Evolutionary conservation across 345 rosid species (phyloP), one percentile per base, ranked within the genome.

Genomic region (Erodium maritimum): DNA sequence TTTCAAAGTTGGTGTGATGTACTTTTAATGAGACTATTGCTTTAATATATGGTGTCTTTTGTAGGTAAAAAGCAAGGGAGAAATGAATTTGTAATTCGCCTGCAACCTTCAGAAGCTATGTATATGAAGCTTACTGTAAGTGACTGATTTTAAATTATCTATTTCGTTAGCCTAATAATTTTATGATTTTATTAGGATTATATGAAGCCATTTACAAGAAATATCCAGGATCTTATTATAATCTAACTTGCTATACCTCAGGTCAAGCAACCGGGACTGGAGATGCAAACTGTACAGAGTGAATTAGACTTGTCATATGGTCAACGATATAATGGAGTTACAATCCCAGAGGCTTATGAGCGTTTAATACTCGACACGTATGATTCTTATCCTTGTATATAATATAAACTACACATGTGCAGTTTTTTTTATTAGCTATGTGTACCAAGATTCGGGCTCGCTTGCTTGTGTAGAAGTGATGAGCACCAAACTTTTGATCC

Each of bases 291-390:
- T 0, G 91, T 73, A 62, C 99, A 93, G 74, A 89, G 99, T 69
- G 99, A 93, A 76, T 86, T 93, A 37, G 99, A 93, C 77, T 75
- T 93, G 71, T 93, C 99, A 20, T 93, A 93, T 53, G 56, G 81
- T 68, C 97, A 93, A 61, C 99, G 97, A 7, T 93, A 93, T 69
- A 96, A 90, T 65, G 77, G 65, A 42, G 81, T 87, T 55, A 50
- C 79, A 16, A 93, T 93, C 58, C 99, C 99, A 1, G 99, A 93
- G 77, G 99, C 97, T 55, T 93, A 93, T 60, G 97, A 93, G 64
- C 99, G 99, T 51, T 80, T 93, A 10, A 89, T 93, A 78, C 97
- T 93, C 59, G 97, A 93, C 78, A 93, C 99, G 96, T 90, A 87
- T 19, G 71, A 2, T 54, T 60, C 70, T 16, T 57, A 17, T 19